Evolutionary conservation across 2,329 filamentous ascomycete species (phyloP).

Genomic region (Aspergillus piperis): DNA sequence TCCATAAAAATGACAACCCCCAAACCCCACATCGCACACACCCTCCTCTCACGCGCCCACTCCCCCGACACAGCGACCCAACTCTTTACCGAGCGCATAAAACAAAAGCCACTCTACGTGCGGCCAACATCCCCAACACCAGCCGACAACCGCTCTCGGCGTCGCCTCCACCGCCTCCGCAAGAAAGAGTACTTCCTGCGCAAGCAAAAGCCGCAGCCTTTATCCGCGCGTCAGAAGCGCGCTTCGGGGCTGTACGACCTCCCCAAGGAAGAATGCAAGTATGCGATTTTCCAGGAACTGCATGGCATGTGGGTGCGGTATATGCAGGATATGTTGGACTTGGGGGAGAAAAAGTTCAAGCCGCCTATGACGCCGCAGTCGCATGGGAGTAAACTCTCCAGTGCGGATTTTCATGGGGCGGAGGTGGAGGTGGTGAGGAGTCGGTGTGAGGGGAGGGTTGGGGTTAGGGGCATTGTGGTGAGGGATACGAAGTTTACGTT

Average conservation of each 20-base stretch:
- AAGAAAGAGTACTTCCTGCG: constrained; percentile 49
- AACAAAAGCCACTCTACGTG: constrained; percentile 77
- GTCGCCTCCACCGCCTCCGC: constrained; percentile 54
- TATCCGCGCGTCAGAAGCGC: constrained; percentile 79
- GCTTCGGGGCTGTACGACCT: constrained; percentile 72
- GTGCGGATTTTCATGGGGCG: constrained; percentile 90
- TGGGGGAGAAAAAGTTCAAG: constrained; percentile 41
- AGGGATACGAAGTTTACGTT: constrained; percentile 85
- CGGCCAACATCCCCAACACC: constrained; percentile 70
- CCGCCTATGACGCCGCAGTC: constrained; percentile 57
- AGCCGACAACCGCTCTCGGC: constrained; percentile 53
- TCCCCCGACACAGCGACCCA: constrained; percentile 68
- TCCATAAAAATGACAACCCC: constrained; percentile 19
- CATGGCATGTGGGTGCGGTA: constrained; percentile 82
- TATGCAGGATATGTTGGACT: constrained; percentile 75
- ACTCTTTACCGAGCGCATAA: constrained; percentile 80
- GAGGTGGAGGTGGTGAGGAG: constrained; percentile 79
- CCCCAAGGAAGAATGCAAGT: constrained; percentile 67
- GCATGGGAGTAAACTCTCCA: constrained; percentile 65
- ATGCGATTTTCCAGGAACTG: constrained; percentile 74
- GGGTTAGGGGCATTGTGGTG: constrained; percentile 81
- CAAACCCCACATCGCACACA: constrained; percentile 53
- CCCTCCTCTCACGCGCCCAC: constrained; percentile 76
- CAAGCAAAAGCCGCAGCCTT: constrained; percentile 62
- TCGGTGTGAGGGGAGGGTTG: constrained; percentile 77